Base-by-base conservation (phyloP, 768 basidiomycete species). In the Pleurotus sapidus region DNA sequence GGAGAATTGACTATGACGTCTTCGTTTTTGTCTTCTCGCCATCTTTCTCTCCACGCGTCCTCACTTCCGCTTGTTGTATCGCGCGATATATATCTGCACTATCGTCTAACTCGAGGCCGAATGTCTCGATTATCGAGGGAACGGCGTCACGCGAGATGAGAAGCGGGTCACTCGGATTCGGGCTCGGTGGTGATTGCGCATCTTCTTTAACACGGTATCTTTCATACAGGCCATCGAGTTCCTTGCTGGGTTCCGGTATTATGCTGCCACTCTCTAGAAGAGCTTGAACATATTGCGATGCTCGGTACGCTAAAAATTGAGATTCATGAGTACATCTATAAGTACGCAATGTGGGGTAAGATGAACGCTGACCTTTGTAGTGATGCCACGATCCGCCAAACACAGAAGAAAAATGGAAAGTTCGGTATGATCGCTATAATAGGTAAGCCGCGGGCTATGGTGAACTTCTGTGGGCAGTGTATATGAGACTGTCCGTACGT, bases 301-400 rank as follows among this genome's bases (percentile, higher is more conserved):
- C 79, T 73, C 80, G 86, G 70, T 83, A 88, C 25, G 88, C 88
- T 89, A 64, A 3, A 38, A 23, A 20, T 27, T 40, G 30, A 17
- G 34, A 24, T 37, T 30, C 30, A 9, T 23, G 34, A 38, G 12
- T 18, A 38, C n/a, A 17, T n/a, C n/a, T 17, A 30, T 30, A 30
- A 30, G 24, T n/a, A 55, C 38, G 37, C 6, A 4, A 18, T n/a
- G n/a, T 30, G 5, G 20, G 14, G 15, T 18, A 12, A 53, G 30
- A 6, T 25, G 43, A 24, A 7, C 37, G 55, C 57, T 45, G 57
- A 89, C 90, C 89, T 79, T 77, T 82, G 67, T 87, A 93, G 69
- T 93, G 91, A 40, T 86, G 87, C 90, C 90, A 93, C 43, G 89
- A 85, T n/a, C 45, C 91, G 79, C 91, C 91, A 93, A 8, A 77